Evolutionary conservation across 1,284 basidiomycete species (phyloP), one percentile per base, ranked within the genome.

Genomic region (Volvariella volvacea): DNA sequence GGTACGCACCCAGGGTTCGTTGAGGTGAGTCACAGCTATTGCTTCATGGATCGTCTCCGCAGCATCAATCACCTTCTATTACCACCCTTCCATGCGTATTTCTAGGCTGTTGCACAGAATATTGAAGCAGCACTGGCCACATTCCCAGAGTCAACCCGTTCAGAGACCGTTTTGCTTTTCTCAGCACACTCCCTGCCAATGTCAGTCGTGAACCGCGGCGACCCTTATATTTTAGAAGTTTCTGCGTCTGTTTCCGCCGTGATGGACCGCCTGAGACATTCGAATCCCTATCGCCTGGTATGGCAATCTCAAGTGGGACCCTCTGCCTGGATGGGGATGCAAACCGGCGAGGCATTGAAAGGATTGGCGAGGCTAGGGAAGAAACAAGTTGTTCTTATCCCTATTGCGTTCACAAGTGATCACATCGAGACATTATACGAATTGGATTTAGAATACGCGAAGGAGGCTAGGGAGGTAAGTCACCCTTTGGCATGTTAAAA

Each of bases 241-340:
- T 92, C 93, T 14, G 90, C 94, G 15, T 88, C 93, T 6, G 96
- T 96, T 3, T 77, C 83, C 39, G 84, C 88, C 19, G 90, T 96
- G 43, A 95, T 97, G 92, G 73, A 82, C 52, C 77, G 86, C 44
- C 71, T 96, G 28, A 76, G 80, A 12, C 78, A 92, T 56, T 74
- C 76, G 44, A 85, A 92, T 61, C 81, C 90, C 3, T 98, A 88
- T 67, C 85, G 96, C 20, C 76, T 99, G 41, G 92, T 95, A 2
- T 99, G 96, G 96, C 96, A 99, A 71, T 92, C 88, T 15, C 90
- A 98, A 64, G 96, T 99, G 33, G 96, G 96, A 1, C 96, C 96
- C 2, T 88, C 87, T 31, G 91, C 94, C 20, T 99, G 96, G 96
- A 91, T 99, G 77, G 96, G 96, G 1, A 92, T 92, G 66, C 94